A percentile compares a stretch with the other conserved stretches of the same genome.
Conservation (phyloP, 2,329 filamentous ascomycete genomes). For the Colletotrichum sidae region DNA sequence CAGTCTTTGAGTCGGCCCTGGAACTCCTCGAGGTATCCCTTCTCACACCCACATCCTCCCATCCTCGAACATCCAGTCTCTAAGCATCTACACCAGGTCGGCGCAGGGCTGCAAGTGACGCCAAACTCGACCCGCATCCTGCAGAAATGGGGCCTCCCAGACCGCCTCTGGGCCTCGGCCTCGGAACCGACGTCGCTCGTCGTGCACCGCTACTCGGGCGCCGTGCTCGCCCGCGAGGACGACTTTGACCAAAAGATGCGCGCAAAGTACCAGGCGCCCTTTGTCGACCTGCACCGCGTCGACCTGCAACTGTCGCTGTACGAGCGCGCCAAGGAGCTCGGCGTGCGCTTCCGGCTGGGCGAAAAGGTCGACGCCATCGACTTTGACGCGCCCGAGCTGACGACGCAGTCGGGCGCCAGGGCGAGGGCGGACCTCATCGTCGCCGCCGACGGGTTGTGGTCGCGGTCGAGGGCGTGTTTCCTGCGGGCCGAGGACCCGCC, state of each 20-base stretch:
- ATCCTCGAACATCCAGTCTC: too few relatives aligned
- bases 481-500: slow-evolving; percentile 60
- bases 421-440: slow-evolving; percentile 67
- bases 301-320: slow-evolving; percentile 69
- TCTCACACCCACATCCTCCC: neutral
- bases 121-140: slow-evolving; percentile 63
- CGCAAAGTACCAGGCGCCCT: slow-evolving; percentile 66
- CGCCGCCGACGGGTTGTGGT: slow-evolving; percentile 74
- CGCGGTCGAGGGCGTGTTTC: slow-evolving; percentile 62
- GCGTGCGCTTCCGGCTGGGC: slow-evolving; percentile 62
- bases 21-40: slow-evolving; percentile 51
- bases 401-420: slow-evolving; percentile 49
- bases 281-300: slow-evolving; percentile 70
- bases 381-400: slow-evolving; percentile 57
- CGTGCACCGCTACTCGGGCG: slow-evolving; percentile 65
- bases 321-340: slow-evolving; percentile 62
- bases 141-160: slow-evolving; percentile 61
- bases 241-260: slow-evolving; percentile 65
- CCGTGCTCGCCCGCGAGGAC: slow-evolving; percentile 61
- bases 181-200: slow-evolving; percentile 59
- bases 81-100: slow-evolving; percentile 50
- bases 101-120: slow-evolving; percentile 65
- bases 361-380: slow-evolving; percentile 60
- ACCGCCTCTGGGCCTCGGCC: slow-evolving; percentile 51
- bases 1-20: slow-evolving; percentile 54